A percentile compares a stretch with the other conserved stretches of the same genome.
These are phyloP conservation scores for Daucus carota DNA, from an alignment of 129 eudicot genomes.

Conservation along the genomic window DNA sequence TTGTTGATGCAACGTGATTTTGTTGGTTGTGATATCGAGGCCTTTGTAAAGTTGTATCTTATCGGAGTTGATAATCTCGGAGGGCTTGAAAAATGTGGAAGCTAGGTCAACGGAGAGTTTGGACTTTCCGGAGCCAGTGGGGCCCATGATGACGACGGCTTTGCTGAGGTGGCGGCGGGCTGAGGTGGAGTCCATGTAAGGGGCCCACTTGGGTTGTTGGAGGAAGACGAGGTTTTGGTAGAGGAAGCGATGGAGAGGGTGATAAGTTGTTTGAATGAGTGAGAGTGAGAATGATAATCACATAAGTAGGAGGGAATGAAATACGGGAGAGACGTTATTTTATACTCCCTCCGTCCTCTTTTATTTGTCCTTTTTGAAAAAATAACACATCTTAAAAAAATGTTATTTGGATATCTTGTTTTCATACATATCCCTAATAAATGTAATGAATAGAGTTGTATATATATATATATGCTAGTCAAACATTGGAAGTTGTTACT, in stretches of 20 bases:
- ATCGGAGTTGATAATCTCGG: conserved; percentile 74
- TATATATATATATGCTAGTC: no score
- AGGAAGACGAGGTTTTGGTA: background rate
- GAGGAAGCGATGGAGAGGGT: background rate
- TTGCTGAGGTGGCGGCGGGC: conserved; percentile 24
- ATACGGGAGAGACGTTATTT: background rate
- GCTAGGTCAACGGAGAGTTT: conserved; percentile 69
- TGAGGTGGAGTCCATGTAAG: conserved; percentile 21
- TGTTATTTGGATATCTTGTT: no score
- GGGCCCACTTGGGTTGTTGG: conserved; percentile 16
- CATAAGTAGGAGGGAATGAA: conserved; percentile 20
- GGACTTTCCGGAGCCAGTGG: conserved; percentile 81
- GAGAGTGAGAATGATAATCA: conserved; percentile 14
- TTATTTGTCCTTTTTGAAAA: no score
- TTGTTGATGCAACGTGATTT: conserved; percentile 48
- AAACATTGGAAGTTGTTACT: no score
- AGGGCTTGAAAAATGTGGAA: conserved; percentile 23
- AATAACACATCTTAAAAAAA: no score
- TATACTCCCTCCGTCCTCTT: background rate
- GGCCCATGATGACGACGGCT: conserved; percentile 57
- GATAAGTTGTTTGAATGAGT: conserved; percentile 11
- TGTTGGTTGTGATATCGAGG: conserved; percentile 69
- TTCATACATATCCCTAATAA: no score
- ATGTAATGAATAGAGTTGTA: background rate
- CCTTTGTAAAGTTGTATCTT: conserved; percentile 67